Base-by-base conservation (phyloP, 805 yeast species). In the Saccharomycopsis sp. region DNA sequence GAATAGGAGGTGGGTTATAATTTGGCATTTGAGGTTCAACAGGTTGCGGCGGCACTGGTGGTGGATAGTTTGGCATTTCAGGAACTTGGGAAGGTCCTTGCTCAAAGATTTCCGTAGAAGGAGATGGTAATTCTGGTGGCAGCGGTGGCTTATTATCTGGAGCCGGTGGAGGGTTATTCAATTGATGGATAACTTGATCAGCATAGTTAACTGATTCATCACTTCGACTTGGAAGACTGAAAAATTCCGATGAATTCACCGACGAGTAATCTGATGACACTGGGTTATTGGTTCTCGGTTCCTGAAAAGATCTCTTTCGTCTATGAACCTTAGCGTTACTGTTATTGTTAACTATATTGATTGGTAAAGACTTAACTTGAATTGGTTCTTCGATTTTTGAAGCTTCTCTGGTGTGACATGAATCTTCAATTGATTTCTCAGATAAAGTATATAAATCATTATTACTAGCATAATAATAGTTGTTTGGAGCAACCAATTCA, bases 381-480 rank as follows among this genome's bases (percentile, higher is more conserved):
- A 39, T 19, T 16, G 33, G 19, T 14, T n/a, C 16, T 13, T 14
- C 33, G 7, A 22, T 11, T 13, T 20, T 29, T n/a, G 45, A 40
- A 17, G 40, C 28, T 7, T 21, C 16, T 37, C 47, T 36, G 28
- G 47, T 42, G 26, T 45, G 45, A 9, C 14, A 14, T 14, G 45
- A 36, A 21, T 45, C 40, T 21, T 47, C 51, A 20, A 47, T 33
- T 16, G 51, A 47, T 33, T 47, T 47, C 27, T 47, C 51, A 2
- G 44, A 39, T 6, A 47, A 27, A 4, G 51, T 47, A 21, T 47
- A 47, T 9, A 47, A 34, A 8, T 47, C 51, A 39, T 38, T 42
- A 8, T 47, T 48, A 39, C 32, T 42, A 21, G 23, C 21, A 3
- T 34, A 24, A 19, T 39, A 38, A n/a, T n/a, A 14, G 7, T 34